A percentile compares a stretch with the other conserved stretches of the same genome.
These are phyloP conservation scores for Akanthomyces dipterigenus DNA, from an alignment of 2,329 filamentous ascomycete species.

Conservation along the genomic window DNA sequence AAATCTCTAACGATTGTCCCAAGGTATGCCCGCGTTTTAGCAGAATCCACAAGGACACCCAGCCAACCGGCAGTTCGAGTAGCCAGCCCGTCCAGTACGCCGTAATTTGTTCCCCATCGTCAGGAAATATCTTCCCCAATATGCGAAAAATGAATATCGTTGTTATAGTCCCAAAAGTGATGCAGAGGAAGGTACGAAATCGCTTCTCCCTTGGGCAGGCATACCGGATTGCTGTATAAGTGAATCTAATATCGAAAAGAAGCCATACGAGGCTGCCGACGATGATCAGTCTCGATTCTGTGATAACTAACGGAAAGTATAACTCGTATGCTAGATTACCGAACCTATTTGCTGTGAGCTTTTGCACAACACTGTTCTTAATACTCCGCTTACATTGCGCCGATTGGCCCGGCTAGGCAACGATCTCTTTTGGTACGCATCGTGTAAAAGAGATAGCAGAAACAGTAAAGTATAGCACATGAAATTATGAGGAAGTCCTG, in stretches of 20 bases:
- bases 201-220: neutral
- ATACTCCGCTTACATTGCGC: neutral
- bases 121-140: neutral
- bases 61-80: constrained; percentile 6
- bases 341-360: neutral
- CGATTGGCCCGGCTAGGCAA: constrained; percentile 7
- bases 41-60: neutral
- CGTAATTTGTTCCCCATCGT: constrained; percentile 9
- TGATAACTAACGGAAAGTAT: constrained; percentile 7
- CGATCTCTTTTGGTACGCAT: constrained; percentile 7
- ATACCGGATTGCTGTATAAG: constrained; percentile 2
- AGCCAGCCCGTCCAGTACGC: constrained; percentile 11
- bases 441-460: constrained; percentile 10
- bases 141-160: neutral
- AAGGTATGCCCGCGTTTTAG: neutral
- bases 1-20: constrained; percentile 7
- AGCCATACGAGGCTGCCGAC: constrained; percentile 9
- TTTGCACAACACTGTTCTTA: too few relatives aligned
- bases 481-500: constrained; percentile 10
- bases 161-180: neutral
- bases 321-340: constrained; percentile 11
- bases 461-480: constrained; percentile 6
- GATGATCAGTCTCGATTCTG: neutral
- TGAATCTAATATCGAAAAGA: constrained; percentile 6
- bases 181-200: neutral